Conservation (phyloP, 345 rosid genomes). For the Conringia planisiliqua region DNA sequence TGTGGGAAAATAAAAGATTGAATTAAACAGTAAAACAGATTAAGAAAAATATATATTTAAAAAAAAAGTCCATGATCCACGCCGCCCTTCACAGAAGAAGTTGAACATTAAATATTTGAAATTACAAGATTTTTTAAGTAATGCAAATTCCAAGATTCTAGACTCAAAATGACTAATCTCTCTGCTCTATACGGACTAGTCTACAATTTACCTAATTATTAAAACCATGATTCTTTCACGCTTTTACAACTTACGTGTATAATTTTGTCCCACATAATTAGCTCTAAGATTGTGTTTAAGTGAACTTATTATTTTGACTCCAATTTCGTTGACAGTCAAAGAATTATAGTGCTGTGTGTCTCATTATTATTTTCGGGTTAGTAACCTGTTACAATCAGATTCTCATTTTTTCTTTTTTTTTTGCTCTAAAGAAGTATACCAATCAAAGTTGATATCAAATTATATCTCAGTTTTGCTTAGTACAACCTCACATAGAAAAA, state of each 20-base stretch:
- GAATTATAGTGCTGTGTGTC: not conserved
- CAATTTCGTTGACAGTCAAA: slow-evolving; percentile 6
- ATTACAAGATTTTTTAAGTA: not conserved
- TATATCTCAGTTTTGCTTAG: not conserved
- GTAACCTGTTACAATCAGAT: slow-evolving; percentile 16
- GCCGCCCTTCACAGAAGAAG: slow-evolving; percentile 9
- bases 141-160: slow-evolving; percentile 15
- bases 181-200: not conserved
- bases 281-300: slow-evolving; percentile 15
- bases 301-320: slow-evolving; percentile 12
- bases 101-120: slow-evolving; percentile 16
- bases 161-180: not conserved
- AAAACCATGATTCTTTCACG: not conserved
- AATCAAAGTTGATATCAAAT: not conserved
- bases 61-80: slow-evolving; percentile 32
- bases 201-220: not conserved
- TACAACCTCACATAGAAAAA: not conserved
- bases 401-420: not conserved
- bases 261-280: slow-evolving; percentile 2
- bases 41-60: not conserved
- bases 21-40: not conserved
- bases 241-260: slow-evolving; percentile 13
- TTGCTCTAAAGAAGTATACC: not conserved
- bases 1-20: not conserved
- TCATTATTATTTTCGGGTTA: not conserved